A percentile compares a stretch with the other conserved stretches of the same genome.
Conservation (phyloP, 2,329 filamentous ascomycete genomes). For the Botrytis porri region DNA sequence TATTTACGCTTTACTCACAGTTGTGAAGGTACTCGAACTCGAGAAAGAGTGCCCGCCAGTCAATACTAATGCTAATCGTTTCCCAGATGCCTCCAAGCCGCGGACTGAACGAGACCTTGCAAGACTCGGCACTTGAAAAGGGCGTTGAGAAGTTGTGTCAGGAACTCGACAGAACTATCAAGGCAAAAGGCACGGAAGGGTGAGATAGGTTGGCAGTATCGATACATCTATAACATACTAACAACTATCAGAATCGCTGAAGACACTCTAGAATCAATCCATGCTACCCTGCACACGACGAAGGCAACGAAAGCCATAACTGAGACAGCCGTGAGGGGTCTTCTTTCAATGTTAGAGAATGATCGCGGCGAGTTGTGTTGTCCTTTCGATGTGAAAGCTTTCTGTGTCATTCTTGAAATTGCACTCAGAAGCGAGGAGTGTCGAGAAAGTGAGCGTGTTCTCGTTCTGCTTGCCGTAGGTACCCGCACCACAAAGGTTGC, state of each 20-base stretch:
- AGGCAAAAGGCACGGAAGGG: conserved; percentile 3
- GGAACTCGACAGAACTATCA: background rate
- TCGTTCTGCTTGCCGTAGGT: conserved; percentile 35
- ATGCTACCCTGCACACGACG: conserved; percentile 4
- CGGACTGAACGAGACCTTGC: background rate
- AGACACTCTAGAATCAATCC: background rate
- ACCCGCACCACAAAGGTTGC: background rate
- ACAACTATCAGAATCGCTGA: background rate
- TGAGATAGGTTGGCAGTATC: background rate
- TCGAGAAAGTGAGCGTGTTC: conserved; percentile 28
- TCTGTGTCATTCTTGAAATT: conserved; percentile 26
- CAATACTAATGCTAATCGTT: background rate
- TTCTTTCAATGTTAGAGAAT: conserved; percentile 25
- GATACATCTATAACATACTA: background rate
- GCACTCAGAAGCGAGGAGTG: conserved; percentile 28
- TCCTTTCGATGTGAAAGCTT: conserved; percentile 25
- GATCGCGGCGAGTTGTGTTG: conserved; percentile 26
- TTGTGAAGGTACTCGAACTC: background rate
- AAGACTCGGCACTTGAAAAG: background rate
- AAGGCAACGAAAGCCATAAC: background rate
- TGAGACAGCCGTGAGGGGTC: background rate
- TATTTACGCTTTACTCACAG: background rate
- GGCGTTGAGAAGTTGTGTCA: background rate
- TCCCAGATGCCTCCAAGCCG: conserved; percentile 11
- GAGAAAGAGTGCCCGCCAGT: background rate